Percentiles rank a stretch among this genome's conserved stretches.
Evolutionary conservation across 2,329 filamentous ascomycete species (phyloP).

Genomic region (Aureobasidium sp.): DNA sequence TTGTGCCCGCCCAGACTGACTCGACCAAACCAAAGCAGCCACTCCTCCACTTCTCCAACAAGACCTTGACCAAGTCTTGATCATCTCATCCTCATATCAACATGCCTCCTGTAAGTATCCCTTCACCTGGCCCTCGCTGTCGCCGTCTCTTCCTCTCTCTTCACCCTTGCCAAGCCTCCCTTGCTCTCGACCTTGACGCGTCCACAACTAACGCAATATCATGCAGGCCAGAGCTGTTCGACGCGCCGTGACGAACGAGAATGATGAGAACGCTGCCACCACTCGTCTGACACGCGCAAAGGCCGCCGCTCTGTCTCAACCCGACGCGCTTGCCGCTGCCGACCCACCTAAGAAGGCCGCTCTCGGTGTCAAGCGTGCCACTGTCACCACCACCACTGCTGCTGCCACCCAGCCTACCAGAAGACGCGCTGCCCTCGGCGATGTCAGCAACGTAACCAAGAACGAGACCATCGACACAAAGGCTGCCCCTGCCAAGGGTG

Average conservation of each 20-base stretch:
- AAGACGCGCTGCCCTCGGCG: slow-evolving; percentile 79
- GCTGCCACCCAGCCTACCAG: slow-evolving; percentile 43
- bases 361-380: slow-evolving; percentile 35
- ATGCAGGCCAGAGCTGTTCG: slow-evolving; percentile 60
- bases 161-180: background rate
- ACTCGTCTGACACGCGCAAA: slow-evolving; percentile 91
- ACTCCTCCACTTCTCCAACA: slow-evolving; percentile 1
- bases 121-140: background rate
- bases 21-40: slow-evolving; percentile 5
- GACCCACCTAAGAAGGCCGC: slow-evolving; percentile 46
- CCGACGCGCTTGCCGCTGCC: slow-evolving; percentile 42
- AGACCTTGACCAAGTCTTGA: slow-evolving; percentile 6
- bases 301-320: slow-evolving; percentile 56
- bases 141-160: background rate
- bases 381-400: slow-evolving; percentile 28
- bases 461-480: slow-evolving; percentile 64
- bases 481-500: slow-evolving; percentile 44
- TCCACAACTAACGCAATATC: slow-evolving; percentile 32
- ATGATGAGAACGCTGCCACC: slow-evolving; percentile 73
- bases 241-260: slow-evolving; percentile 79
- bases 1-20: slow-evolving; percentile 11
- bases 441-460: slow-evolving; percentile 93
- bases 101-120: slow-evolving; percentile 30
- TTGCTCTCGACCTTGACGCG: slow-evolving; percentile 16
- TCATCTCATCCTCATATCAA: slow-evolving; percentile 15